Evolutionary conservation across 2,329 filamentous ascomycete genomes (phyloP).

Genomic region (Onygenales sp.): DNA sequence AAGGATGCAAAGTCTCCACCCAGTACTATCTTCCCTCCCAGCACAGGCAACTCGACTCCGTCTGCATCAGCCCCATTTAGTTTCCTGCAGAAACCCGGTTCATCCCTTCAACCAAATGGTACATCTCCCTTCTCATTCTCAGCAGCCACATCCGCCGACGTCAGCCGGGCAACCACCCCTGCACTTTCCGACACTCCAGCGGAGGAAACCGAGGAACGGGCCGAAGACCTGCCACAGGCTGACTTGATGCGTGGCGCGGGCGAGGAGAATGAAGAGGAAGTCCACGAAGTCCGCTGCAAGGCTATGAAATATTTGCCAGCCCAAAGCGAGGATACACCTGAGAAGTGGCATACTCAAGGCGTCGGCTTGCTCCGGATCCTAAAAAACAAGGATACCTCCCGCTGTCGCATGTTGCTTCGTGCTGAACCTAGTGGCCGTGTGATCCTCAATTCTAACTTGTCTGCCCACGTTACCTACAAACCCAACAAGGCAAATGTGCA

Average conservation of each 20-base stretch:
- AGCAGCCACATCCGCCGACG: constrained; percentile 24
- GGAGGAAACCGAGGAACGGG: constrained; percentile 38
- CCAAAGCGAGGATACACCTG: constrained; percentile 3
- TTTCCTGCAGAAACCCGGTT: constrained; percentile 10
- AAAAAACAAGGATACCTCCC: constrained; percentile 60
- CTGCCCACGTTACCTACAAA: constrained; percentile 55
- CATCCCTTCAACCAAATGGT: constrained; percentile 10
- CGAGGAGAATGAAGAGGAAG: constrained; percentile 61
- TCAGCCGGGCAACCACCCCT: constrained; percentile 38
- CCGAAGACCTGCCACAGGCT: constrained; percentile 56
- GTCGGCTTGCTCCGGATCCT: constrained; percentile 63
- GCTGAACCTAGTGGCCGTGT: constrained; percentile 67
- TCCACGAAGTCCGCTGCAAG: constrained; percentile 64
- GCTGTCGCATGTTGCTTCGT: constrained; percentile 60
- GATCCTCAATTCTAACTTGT: constrained; percentile 59
- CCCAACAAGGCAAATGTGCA: constrained; percentile 39
- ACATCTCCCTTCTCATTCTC: constrained; percentile 17
- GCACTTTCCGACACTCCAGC: constrained; percentile 35
- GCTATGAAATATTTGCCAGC: constrained; percentile 50
- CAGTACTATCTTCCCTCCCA: constrained; percentile 12
- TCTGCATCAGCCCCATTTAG: constrained; percentile 11
- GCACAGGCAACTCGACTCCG: neutral
- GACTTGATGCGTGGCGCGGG: constrained; percentile 59
- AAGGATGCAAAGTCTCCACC: constrained; percentile 5
- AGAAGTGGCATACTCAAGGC: constrained; percentile 59